phyloP scores from a whole-genome alignment of 169 alveolate genomes.

The Pseudocohnilembus persalinus region DNA sequence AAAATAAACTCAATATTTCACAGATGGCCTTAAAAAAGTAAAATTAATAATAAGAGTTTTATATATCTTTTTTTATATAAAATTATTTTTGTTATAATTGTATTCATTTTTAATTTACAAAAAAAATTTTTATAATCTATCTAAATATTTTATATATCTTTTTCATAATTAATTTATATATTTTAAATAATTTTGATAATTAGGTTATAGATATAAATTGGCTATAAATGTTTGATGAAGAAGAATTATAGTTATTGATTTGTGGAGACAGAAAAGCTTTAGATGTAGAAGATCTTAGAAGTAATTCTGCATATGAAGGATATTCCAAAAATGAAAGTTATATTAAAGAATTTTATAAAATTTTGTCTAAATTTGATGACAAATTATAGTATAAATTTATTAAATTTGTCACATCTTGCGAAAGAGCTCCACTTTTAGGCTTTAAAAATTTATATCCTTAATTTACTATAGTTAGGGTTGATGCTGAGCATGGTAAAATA shows the following conservation, averaged over 20 bases:
- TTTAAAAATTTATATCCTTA: conserved; percentile 63
- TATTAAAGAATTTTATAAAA: conserved; percentile 75
- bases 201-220: conserved; percentile 41
- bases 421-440: conserved; percentile 81
- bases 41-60: no score
- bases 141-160: background rate
- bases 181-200: background rate
- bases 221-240: conserved; percentile 63
- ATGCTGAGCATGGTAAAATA: conserved; percentile 8
- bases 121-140: no score
- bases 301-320: conserved; percentile 70
- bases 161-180: background rate
- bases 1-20: conserved; percentile 56
- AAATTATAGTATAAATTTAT: conserved; percentile 61
- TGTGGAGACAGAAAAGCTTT: conserved; percentile 70
- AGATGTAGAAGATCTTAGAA: conserved; percentile 69
- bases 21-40: conserved; percentile 64
- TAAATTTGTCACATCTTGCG: conserved; percentile 78
- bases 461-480: conserved; percentile 46
- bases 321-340: conserved; percentile 29
- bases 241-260: conserved; percentile 74
- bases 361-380: conserved; percentile 56
- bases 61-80: no score
- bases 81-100: no score
- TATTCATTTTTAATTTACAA: no score